Conservation (phyloP, 352 stramenopile genomes). For the Phytophthora ohioensis region DNA sequence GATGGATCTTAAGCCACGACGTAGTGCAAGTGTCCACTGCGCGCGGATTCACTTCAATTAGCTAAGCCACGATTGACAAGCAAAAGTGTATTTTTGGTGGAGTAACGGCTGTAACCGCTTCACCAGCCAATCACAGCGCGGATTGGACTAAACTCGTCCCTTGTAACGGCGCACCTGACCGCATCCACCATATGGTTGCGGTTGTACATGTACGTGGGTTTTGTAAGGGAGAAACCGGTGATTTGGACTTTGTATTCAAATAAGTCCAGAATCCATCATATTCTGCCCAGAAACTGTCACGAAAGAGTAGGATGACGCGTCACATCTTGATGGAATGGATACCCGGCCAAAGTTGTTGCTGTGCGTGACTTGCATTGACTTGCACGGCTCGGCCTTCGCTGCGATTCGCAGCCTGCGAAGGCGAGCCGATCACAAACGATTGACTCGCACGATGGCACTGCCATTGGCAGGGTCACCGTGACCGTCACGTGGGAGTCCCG, state of each 20-base stretch:
- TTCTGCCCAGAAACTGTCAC: conserved; percentile 43
- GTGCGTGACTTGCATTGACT: conserved; percentile 11
- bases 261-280: conserved; percentile 38
- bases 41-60: background rate
- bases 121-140: background rate
- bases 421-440: conserved; percentile 5
- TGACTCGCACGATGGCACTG: background rate
- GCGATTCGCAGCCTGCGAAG: background rate
- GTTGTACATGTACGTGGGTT: conserved; percentile 1
- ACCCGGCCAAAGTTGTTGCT: conserved; percentile 12
- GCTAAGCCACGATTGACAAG: background rate
- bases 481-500: background rate
- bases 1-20: background rate
- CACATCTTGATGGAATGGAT: conserved; percentile 32
- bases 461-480: background rate
- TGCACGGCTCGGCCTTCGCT: background rate
- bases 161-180: conserved; percentile 3
- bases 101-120: no score
- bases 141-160: conserved; percentile 9
- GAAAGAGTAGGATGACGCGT: conserved; percentile 15
- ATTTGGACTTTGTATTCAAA: conserved; percentile 9
- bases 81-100: background rate
- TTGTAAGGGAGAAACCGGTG: background rate
- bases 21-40: no score
- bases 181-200: conserved; percentile 20